Evolutionary conservation across 306 rosid species (phyloP), one percentile per base, ranked within the genome.

Genomic region (Pachyrhizus erosus): DNA sequence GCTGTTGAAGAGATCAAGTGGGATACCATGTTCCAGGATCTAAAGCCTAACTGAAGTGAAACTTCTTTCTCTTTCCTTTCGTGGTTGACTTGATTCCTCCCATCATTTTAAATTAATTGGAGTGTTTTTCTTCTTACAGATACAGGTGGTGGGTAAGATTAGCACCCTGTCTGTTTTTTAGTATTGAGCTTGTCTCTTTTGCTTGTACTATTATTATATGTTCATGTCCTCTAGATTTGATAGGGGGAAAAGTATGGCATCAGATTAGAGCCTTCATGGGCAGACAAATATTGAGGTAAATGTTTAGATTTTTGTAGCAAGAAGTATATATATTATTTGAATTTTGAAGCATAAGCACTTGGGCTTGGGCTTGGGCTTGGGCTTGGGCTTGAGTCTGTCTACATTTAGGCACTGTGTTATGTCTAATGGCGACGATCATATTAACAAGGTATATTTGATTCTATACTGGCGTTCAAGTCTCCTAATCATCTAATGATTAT

Each of bases 11-110:
- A 91, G 82, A 89, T 95, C 86, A 93, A 91, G 90, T 93, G 98
- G 98, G 97, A 91, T 86, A 70, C 96, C 20, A 80, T 95, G 99
- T 95, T 95, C 72, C 94, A 93, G 70, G 91, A 95, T 86, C 90
- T 95, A 78, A 91, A 88, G 90, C 98, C 98, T 73, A 94, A 96
- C 61, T 94, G 79, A 94, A 96, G 55, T 94, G 79, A 89, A 73
- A 14, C 20, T 31, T 5, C 60, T 3, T 5, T 40, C 27, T 45
- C n/a, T 80, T 71, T 27, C 58, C 5, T 54, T 29, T 18, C 43
- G 43, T 12, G 3, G 17, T 26, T 26, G 54, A n/a, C 1, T 26
- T 70, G 9, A 14, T 65, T 43, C 71, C 20, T 2, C 34, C 42
- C 39, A 23, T 46, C 52, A 31, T 46, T 82, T 42, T 31, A 29